A percentile compares a stretch with the other conserved stretches of the same genome.
These are phyloP conservation scores for Barbarea vulgaris DNA, from an alignment of 345 rosid genomes.

Conservation along the genomic window DNA sequence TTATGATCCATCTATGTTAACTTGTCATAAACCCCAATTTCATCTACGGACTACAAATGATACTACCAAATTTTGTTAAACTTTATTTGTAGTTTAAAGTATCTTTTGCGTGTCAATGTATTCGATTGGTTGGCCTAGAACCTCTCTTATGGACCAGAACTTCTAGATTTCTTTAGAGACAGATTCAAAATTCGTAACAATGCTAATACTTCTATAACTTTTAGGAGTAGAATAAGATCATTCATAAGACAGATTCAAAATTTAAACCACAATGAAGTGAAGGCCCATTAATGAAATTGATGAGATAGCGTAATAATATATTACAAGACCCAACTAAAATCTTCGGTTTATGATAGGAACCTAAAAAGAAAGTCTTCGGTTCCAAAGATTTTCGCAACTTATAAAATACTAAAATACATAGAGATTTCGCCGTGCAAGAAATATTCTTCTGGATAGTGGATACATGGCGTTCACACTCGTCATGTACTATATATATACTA, in stretches of 20 bases:
- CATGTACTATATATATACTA: background rate
- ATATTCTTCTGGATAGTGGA: background rate
- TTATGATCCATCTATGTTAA: background rate
- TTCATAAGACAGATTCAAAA: background rate
- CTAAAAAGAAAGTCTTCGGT: background rate
- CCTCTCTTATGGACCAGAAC: too few relatives aligned
- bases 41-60: too few relatives aligned
- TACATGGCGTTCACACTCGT: constrained; percentile 3
- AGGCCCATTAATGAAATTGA: constrained; percentile 11
- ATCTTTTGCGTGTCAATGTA: too few relatives aligned
- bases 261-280: background rate
- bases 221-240: too few relatives aligned
- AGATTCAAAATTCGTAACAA: too few relatives aligned
- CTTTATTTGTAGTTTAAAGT: too few relatives aligned
- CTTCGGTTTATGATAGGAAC: background rate
- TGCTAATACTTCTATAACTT: too few relatives aligned
- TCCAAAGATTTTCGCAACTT: background rate
- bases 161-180: too few relatives aligned
- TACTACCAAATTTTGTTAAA: too few relatives aligned
- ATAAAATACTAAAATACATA: background rate
- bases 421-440: constrained; percentile 11
- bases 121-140: too few relatives aligned
- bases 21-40: background rate
- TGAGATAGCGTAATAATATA: background rate
- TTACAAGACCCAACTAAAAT: background rate